Percentiles rank a stretch among this genome's conserved stretches.
phyloP scores from a whole-genome alignment of 1,139 yeast species.

The Magnusiomyces paraingens region DNA sequence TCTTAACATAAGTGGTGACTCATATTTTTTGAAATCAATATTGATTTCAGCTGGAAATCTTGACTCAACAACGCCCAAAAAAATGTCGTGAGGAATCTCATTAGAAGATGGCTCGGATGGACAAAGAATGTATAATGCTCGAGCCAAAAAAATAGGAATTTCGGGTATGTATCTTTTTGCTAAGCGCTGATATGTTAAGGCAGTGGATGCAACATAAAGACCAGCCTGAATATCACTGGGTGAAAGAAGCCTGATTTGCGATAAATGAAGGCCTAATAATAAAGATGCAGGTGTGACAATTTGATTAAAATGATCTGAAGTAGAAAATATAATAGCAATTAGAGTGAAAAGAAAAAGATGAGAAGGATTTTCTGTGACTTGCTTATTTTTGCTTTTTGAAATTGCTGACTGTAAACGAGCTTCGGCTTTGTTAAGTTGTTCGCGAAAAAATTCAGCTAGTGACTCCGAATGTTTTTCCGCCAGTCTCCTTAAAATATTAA shows the following conservation, averaged over 20 bases:
- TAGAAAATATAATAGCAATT: constrained; percentile 75
- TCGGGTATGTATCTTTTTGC: constrained; percentile 85
- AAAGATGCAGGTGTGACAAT: constrained; percentile 80
- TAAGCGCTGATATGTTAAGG: constrained; percentile 66
- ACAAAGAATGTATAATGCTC: constrained; percentile 12
- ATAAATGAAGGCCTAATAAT: constrained; percentile 63
- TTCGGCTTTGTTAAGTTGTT: constrained; percentile 31
- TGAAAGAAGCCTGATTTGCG: constrained; percentile 41
- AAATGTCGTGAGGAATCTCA: constrained; percentile 12
- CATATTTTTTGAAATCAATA: neutral
- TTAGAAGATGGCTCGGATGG: constrained; percentile 10
- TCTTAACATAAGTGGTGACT: neutral
- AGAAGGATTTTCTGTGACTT: constrained; percentile 28
- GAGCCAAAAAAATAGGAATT: constrained; percentile 51
- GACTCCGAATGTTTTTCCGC: constrained; percentile 61
- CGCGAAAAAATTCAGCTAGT: constrained; percentile 52
- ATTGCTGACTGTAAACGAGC: constrained; percentile 9
- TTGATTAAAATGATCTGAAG: constrained; percentile 92
- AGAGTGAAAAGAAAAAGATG: constrained; percentile 65
- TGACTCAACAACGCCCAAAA: neutral
- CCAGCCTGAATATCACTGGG: constrained; percentile 43
- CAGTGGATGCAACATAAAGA: constrained; percentile 55
- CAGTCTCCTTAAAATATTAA: constrained; percentile 49
- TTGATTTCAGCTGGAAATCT: neutral
- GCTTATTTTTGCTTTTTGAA: constrained; percentile 2